Base-by-base conservation (phyloP, 2,329 filamentous ascomycete genomes). In the Fusarium caatingaense region DNA sequence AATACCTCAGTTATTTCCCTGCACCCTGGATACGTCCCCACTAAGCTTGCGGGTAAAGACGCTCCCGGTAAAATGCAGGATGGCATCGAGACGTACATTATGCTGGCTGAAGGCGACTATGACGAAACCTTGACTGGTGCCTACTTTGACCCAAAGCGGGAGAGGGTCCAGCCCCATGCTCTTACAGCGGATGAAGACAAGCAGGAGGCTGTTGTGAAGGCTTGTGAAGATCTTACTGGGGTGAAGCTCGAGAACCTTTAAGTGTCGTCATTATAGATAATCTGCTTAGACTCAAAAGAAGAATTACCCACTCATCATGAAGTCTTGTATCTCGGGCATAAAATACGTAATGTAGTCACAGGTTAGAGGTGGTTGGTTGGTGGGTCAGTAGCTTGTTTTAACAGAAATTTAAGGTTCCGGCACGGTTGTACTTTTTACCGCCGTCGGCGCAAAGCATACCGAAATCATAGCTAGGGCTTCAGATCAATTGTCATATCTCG, bases 1-100 rank as follows among this genome's bases (percentile, higher is more conserved):
- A 47, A 48, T 42, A 64, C 56, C 4, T 72, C 69, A 5, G 71
- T 74, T 8, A 51, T 55, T n/a, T 27, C 62, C 12, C 47, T 75
- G 50, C 68, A 75, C 34, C 72, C 72, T 28, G 70, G 72, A 12
- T 74, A 60, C 13, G 66, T 74, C 20, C 51, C 71, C 3, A 74
- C 72, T 9, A 74, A 73, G 56, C 53, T 74, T 50, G 62, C 50
- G 2, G 70, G 61, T 4, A 20, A 60, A 18, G 44, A 23, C 5
- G 64, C 64, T 10, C 56, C 64, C 1, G 63, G 56, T 16, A 74
- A 66, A 42, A 54, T 73, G 46, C 63, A 73, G 21, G 71, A 72
- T 50, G 66, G 69, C 10, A 56, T 71, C 20, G 64, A 72, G 53
- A 64, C 56, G 25, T 73, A 73, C 32, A 23, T 73, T 9, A 71